These are phyloP conservation scores for Suaeda aralocaspica DNA, from an alignment of 148 eudicot species.

Conservation along the genomic window DNA sequence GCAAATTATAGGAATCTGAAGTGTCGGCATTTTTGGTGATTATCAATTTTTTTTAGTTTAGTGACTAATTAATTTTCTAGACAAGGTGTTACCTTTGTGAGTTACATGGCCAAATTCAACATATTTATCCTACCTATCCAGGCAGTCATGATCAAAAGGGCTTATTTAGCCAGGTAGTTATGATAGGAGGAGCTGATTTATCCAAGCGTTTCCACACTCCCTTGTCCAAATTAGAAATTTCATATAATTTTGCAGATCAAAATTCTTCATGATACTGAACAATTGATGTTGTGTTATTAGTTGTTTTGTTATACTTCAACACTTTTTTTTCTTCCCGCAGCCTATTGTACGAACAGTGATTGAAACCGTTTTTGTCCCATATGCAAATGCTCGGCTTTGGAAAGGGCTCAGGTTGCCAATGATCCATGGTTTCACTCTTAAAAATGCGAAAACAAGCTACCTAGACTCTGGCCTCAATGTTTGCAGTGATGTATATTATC, in stretches of 20 bases:
- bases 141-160: not conserved
- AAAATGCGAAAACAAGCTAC: constrained; percentile 48
- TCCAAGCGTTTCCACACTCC: not conserved
- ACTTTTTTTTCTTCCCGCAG: constrained; percentile 48
- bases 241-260: not conserved
- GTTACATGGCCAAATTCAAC: not conserved
- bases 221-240: too few species aligned
- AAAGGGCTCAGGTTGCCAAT: constrained; percentile 71
- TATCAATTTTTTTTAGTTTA: not conserved
- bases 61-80: not conserved
- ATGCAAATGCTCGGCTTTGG: constrained; percentile 50
- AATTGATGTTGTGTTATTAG: not conserved
- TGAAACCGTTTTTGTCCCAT: constrained; percentile 66
- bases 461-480: constrained; percentile 40
- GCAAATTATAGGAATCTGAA: not conserved
- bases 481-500: constrained; percentile 54
- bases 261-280: not conserved
- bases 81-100: not conserved
- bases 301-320: not conserved
- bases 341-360: constrained; percentile 66
- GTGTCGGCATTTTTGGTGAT: not conserved
- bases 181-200: not conserved
- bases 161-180: not conserved
- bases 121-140: not conserved
- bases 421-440: constrained; percentile 58